Percentiles rank a stretch among this genome's conserved stretches.
These are phyloP conservation scores for Curvularia spicifera DNA, from an alignment of 2,329 filamentous ascomycete species.

Conservation along the genomic window DNA sequence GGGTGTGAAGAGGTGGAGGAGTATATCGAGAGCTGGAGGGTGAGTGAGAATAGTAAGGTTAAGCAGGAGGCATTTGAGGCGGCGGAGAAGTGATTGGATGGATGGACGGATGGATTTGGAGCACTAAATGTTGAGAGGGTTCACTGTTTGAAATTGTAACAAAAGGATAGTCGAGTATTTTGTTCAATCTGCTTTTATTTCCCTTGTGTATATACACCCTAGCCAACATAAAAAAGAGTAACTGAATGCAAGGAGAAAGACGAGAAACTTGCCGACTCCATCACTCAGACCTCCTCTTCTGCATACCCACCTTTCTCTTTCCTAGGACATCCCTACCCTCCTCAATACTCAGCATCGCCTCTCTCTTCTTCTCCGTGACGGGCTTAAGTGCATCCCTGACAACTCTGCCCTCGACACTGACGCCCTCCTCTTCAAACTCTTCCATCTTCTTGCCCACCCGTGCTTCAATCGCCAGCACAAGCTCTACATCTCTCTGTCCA, in stretches of 20 bases:
- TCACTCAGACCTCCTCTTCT: slow-evolving; percentile 33
- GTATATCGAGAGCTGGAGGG: slow-evolving; percentile 60
- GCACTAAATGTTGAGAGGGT: not conserved
- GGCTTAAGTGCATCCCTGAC: slow-evolving; percentile 83
- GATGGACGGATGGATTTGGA: not conserved
- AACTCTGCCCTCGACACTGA: slow-evolving; percentile 91
- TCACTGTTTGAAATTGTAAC: not conserved
- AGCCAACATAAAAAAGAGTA: not conserved
- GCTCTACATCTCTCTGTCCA: slow-evolving; percentile 88
- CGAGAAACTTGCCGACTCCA: not conserved
- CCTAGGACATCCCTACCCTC: slow-evolving; percentile 90
- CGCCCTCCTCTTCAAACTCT: slow-evolving; percentile 85
- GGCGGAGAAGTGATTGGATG: slow-evolving; percentile 25
- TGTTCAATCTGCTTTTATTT: not conserved
- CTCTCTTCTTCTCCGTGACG: slow-evolving; percentile 94
- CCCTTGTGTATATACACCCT: not conserved
- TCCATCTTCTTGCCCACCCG: slow-evolving; percentile 82
- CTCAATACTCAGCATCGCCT: slow-evolving; percentile 88
- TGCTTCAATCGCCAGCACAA: slow-evolving; percentile 88
- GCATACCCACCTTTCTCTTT: slow-evolving; percentile 64
- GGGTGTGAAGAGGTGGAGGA: slow-evolving; percentile 61
- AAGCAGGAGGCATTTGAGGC: slow-evolving; percentile 34
- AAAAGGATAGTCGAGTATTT: not conserved
- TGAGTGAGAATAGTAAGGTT: slow-evolving; percentile 32
- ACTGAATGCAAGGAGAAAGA: not conserved